Evolutionary conservation across 495 filamentous ascomycete genomes (phyloP), one percentile per base, ranked within the genome.

Genomic region (Penicillium chermesinum): DNA sequence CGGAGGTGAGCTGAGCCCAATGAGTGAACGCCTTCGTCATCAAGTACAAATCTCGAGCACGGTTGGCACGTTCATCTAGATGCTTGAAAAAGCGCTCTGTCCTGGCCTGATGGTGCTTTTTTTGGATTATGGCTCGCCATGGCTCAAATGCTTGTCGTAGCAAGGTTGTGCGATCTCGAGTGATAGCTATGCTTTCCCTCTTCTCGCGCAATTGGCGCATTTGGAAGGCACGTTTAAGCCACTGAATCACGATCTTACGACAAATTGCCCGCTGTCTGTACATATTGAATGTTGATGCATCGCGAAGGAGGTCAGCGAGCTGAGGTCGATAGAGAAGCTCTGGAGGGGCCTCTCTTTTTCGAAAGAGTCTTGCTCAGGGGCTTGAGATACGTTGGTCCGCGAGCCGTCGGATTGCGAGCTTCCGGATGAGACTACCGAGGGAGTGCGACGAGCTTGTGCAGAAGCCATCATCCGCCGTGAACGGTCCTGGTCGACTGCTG

Each of bases 11-110:
- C 40, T 81, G 77, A 20, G 78, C 79, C 87, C 87, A 91, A 53
- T 88, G 83, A 3, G 78, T 79, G 53, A 89, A 88, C 2, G 85
- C 82, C 61, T 85, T 86, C 1, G 80, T 81, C 51, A 89, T 64
- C 21, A 88, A 66, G 57, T 82, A 82, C 16, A 87, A 57, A 57
- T 86, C 76, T 40, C 84, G 75, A 17, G 84, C 82, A 48, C 75
- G 77, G 14, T 61, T 71, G 20, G 84, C 82, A 44, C 83, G 74
- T 53, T 69, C 70, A 52, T 87, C 82, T 1, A 84, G 58, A 17
- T 78, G 79, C 19, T 74, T 71, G 48, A 80, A 85, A 34, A 84
- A 85, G n/a, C 72, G 65, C 41, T 83, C 75, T 1, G 79, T 82
- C 46, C 77, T 75, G 17, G 49, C 61, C 8, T 52, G 59, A 48